Base-by-base conservation (phyloP, 2,329 filamentous ascomycete genomes). In the Nigrospora sphaerica region DNA sequence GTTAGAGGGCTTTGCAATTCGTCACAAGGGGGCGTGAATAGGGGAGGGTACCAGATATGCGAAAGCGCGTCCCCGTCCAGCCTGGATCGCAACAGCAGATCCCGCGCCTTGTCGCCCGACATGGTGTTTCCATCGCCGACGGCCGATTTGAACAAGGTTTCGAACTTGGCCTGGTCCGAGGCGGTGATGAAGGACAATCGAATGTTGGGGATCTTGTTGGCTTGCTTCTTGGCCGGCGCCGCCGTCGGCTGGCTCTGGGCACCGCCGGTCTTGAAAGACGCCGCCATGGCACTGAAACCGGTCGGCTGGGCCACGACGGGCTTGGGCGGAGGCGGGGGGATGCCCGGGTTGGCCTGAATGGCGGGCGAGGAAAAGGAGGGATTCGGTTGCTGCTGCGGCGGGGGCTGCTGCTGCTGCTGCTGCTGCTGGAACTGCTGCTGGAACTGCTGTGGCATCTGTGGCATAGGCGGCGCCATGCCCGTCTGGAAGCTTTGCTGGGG, bases 61-160 rank as follows among this genome's bases (percentile, higher is more conserved):
- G 90, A 93, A 54, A 98, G 72, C 49, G 88, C 85, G 62, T 90
- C 85, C 16, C 93, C 91, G 48, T 92, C 80, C 38, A 98, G 77
- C 62, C 90, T 88, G 13, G 93, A 97, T 48, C 92, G 83, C 63
- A 97, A 62, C 48, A 98, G 73, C 38, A 98, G 72, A 64, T 97
- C 92, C 58, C 86, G 85, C 23, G 92, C 92, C 68, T 95, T 95
- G 52, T 97, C 92, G 45, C 86, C 93, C 41, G 90, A 89, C 74
- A 98, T 81, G 45, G 91, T 92, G 56, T 85, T 86, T 58, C 78
- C 80, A 54, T 90, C 85, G 32, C 90, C 89, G 33, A 92, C 89
- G 13, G 93, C 92, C 46, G 91, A 95, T 70, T 93, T 96, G 75
- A 98, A 98, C 37, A 98, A 72, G 47, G 93, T 93, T 72, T 98